These are phyloP conservation scores for Suhomyces vadensis DNA, from an alignment of 805 yeast genomes.

Conservation along the genomic window DNA sequence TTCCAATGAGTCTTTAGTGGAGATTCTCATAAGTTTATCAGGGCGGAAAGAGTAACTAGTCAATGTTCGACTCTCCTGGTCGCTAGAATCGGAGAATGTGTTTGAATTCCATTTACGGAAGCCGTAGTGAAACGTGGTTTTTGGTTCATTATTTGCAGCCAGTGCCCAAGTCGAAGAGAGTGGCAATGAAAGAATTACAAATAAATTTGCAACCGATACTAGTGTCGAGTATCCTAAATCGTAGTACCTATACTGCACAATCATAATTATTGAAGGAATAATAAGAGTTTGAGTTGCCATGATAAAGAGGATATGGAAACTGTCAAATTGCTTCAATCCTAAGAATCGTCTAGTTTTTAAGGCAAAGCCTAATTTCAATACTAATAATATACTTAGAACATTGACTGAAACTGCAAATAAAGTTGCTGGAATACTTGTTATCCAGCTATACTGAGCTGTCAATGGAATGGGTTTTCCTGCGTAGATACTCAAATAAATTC, in stretches of 20 bases:
- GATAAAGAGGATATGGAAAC: conserved; percentile 75
- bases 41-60: conserved; percentile 1
- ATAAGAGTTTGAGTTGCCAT: conserved; percentile 82
- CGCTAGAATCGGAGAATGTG: neutral
- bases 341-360: conserved; percentile 68
- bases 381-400: conserved; percentile 58
- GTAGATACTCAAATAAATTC: conserved; percentile 20
- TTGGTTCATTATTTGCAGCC: conserved; percentile 51
- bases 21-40: neutral
- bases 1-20: neutral
- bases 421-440: conserved; percentile 55
- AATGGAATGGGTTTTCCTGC: neutral
- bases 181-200: conserved; percentile 75
- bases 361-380: conserved; percentile 67
- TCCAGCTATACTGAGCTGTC: conserved; percentile 25
- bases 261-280: conserved; percentile 69
- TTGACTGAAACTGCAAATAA: conserved; percentile 70
- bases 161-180: conserved; percentile 89
- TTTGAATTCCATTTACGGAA: neutral
- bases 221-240: conserved; percentile 29
- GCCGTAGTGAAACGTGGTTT: neutral
- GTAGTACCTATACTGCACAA: conserved; percentile 47
- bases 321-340: conserved; percentile 82
- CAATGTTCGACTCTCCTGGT: neutral
- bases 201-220: conserved; percentile 54